Percentiles rank a stretch among this genome's conserved stretches.
phyloP scores from a whole-genome alignment of 2,329 filamentous ascomycete species.

The Kalmusia sp. region DNA sequence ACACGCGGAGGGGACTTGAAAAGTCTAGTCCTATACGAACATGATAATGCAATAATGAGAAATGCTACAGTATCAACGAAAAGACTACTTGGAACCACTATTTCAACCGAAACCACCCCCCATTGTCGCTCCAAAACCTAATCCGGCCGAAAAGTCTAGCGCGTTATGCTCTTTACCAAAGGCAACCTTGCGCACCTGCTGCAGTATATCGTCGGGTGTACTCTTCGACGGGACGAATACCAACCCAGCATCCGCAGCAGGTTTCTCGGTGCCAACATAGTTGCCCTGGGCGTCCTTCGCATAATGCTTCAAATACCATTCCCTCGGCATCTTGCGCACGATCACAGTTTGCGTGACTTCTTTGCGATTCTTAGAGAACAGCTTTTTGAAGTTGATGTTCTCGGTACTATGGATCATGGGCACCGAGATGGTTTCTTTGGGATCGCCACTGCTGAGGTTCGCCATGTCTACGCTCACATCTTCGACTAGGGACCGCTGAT shows the following conservation, averaged over 20 bases:
- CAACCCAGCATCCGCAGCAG: slow-evolving; percentile 29
- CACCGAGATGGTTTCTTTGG: slow-evolving; percentile 24
- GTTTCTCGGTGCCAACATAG: slow-evolving; percentile 31
- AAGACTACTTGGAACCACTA: not conserved
- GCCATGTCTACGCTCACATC: slow-evolving; percentile 18
- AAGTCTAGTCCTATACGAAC: not conserved
- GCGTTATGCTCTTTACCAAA: slow-evolving; percentile 29
- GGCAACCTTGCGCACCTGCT: slow-evolving; percentile 35
- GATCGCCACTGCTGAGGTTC: slow-evolving; percentile 21
- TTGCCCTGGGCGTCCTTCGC: slow-evolving; percentile 38
- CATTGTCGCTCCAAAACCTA: not conserved
- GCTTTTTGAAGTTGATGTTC: slow-evolving; percentile 20
- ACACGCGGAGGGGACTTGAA: not conserved
- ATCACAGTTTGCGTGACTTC: slow-evolving; percentile 28
- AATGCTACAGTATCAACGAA: not conserved
- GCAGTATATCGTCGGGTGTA: slow-evolving; percentile 34
- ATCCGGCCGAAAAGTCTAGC: slow-evolving; percentile 10
- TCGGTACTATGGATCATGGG: slow-evolving; percentile 31
- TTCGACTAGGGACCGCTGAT: slow-evolving; percentile 15
- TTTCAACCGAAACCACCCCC: not conserved
- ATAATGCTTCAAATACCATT: slow-evolving; percentile 36
- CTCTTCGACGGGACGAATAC: slow-evolving; percentile 37
- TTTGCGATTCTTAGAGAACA: slow-evolving; percentile 17
- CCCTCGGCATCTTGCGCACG: slow-evolving; percentile 34
- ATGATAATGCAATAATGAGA: not conserved